Base-by-base conservation (phyloP, 2,329 filamentous ascomycete genomes). In the Pseudophaeomoniella oleicola region DNA sequence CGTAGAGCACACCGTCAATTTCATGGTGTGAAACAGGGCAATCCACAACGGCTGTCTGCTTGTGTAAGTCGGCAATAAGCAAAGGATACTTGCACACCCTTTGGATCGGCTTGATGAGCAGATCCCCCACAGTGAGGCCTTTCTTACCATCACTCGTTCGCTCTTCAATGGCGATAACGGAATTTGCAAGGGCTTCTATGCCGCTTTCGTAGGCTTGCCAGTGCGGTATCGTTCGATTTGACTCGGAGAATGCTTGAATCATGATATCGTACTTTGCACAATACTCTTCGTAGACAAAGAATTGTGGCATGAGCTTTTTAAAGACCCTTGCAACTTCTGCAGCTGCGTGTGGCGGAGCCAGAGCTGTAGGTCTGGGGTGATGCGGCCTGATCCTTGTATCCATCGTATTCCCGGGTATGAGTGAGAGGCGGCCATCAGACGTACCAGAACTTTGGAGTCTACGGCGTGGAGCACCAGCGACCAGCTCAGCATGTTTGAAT, bases 91-190 rank as follows among this genome's bases (percentile, higher is more conserved):
- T 85, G 63, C 85, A 93, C 15, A 94, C 72, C 38, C 88, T 73
- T 58, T 98, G 88, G 14, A 94, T 87, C 0, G 88, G 90, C 83
- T 96, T 96, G 46, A 94, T 86, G 38, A 96, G 67, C 4, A 96
- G 67, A 57, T 96, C 90, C 34, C 78, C 75, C 44, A 94, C 73
- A 2, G 81, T 86, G 44, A 93, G 62, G 2, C 84, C 81, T 51
- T 85, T 92, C 49, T 72, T 83, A 18, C 70, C 67, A 38, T 74
- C 69, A 12, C 73, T 67, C 19, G 69, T 64, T 36, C 73, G 69
- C 40, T 67, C 73, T 40, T 79, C 78, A n/a, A 73, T 66, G 0
- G 86, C 79, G 12, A 75, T 71, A 16, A 93, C 58, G 1, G 82
- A 79, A 36, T 78, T 78, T 4, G 83, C 83, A 27, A 96, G 59